Base-by-base conservation (phyloP, 2,329 filamentous ascomycete species). In the Pseudomassariella vexata region DNA sequence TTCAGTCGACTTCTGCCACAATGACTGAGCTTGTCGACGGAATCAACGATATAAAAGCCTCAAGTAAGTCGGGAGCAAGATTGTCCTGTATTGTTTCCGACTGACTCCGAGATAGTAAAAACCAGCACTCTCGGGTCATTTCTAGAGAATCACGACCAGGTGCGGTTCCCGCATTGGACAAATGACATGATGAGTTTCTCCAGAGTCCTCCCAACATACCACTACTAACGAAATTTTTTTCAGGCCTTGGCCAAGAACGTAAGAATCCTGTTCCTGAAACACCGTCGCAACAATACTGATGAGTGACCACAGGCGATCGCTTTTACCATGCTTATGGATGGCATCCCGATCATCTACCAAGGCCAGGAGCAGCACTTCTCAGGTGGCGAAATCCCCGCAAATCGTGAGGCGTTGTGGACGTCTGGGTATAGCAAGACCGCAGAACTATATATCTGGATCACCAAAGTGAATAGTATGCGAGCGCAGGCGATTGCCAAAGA, bases 281-380 rank as follows among this genome's bases (percentile, higher is more conserved):
- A 2, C 7, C 9, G 5, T 2, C 9, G 5, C 14, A 3, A 11
- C 9, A n/a, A 18, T 26, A 18, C 18, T 19, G 7, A 18, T 9
- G 4, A 28, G 6, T 9, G 11, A n/a, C 9, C 20, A 18, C 28
- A 37, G 35, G 35, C 68, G 12, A 60, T 76, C 35, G 63, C 69
- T 2, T 75, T 68, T 48, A 72, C 61, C 3, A 63, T 78, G 35
- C 62, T 77, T 24, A 57, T 56, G 21, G 67, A 76, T 41, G 73
- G 32, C 15, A 71, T 77, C 24, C 73, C 73, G 0, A 71, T 77
- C 49, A 57, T 76, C 24, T 78, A 77, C 48, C 60, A 74, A 37
- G 73, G 73, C 8, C 71, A 76, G 46, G 73, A 77, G 47, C 73
- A 77, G 37, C 65, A 68, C 43, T 70, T 65, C 47, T 45, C 56